Percentiles rank a stretch among this genome's conserved stretches.
These are phyloP conservation scores for Pseudogymnoascus sp. DNA, from an alignment of 2,329 filamentous ascomycete species.

Conservation along the genomic window DNA sequence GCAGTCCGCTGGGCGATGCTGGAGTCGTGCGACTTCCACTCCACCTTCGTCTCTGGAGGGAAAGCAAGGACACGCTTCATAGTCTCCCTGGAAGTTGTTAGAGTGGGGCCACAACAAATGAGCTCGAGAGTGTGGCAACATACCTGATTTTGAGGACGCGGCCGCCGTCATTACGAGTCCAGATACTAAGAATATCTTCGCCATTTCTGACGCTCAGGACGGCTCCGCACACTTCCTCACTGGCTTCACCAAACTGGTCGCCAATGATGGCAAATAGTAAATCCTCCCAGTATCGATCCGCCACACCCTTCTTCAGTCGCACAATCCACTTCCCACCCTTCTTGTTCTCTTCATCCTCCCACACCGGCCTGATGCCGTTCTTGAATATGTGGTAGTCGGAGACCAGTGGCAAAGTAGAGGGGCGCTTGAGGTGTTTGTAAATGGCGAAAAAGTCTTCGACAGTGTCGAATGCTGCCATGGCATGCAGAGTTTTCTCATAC, in stretches of 20 bases:
- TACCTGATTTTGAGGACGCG: slow-evolving; percentile 95
- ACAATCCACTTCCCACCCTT: slow-evolving; percentile 97
- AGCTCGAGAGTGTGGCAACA: slow-evolving; percentile 35
- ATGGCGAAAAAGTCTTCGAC: slow-evolving; percentile 89
- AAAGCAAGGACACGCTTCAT: slow-evolving; percentile 87
- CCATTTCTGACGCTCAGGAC: slow-evolving; percentile 92
- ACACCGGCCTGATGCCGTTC: slow-evolving; percentile 90
- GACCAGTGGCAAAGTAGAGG: slow-evolving; percentile 80
- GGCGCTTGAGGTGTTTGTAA: slow-evolving; percentile 82
- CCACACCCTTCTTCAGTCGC: slow-evolving; percentile 92
- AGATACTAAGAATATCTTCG: slow-evolving; percentile 95
- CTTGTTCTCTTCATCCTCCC: slow-evolving; percentile 97
- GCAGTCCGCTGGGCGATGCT: slow-evolving; percentile 88
- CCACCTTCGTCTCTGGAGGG: slow-evolving; percentile 80
- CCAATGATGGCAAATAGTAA: slow-evolving; percentile 84
- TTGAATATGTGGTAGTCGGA: slow-evolving; percentile 99
- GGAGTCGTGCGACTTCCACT: slow-evolving; percentile 94
- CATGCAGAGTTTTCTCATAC: slow-evolving; percentile 93
- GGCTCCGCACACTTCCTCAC: slow-evolving; percentile 89
- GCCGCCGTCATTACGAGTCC: slow-evolving; percentile 89
- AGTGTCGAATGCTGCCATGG: slow-evolving; percentile 73
- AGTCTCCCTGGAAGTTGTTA: slow-evolving; percentile 55
- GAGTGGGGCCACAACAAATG: slow-evolving; percentile 1
- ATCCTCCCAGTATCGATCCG: slow-evolving; percentile 96
- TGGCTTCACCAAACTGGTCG: slow-evolving; percentile 87